A percentile compares a stretch with the other conserved stretches of the same genome.
Conservation (phyloP, 140 eudicot species). For the Senecio squalidus region DNA sequence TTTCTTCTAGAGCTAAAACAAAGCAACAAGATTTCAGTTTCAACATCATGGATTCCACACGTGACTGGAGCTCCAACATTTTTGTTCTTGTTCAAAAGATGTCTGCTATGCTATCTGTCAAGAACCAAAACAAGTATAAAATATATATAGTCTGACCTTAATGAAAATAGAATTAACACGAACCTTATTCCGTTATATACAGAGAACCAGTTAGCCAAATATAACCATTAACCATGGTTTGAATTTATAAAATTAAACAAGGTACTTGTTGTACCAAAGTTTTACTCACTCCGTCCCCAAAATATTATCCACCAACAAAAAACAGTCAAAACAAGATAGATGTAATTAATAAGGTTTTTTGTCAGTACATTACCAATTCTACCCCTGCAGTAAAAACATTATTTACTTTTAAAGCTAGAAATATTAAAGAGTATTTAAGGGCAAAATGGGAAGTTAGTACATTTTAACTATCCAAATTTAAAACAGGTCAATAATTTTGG, state of each 20-base stretch:
- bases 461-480: too few species aligned
- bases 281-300: too few species aligned
- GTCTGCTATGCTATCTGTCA: background rate
- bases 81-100: background rate
- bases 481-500: too few species aligned
- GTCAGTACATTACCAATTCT: too few species aligned
- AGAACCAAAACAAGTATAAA: background rate
- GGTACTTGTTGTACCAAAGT: background rate
- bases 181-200: too few species aligned
- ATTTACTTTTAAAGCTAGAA: too few species aligned
- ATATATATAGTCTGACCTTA: background rate
- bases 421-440: too few species aligned
- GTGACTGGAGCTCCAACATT: background rate
- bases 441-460: too few species aligned
- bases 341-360: too few species aligned
- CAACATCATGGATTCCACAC: background rate
- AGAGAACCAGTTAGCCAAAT: background rate
- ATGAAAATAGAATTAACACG: background rate
- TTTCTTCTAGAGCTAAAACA: background rate
- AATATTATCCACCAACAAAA: too few species aligned
- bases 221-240: background rate
- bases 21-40: background rate
- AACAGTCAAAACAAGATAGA: too few species aligned
- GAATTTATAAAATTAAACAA: background rate
- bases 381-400: too few species aligned